Evolutionary conservation across 331 rosid genomes (phyloP).

Genomic region (Telfairia occidentalis): DNA sequence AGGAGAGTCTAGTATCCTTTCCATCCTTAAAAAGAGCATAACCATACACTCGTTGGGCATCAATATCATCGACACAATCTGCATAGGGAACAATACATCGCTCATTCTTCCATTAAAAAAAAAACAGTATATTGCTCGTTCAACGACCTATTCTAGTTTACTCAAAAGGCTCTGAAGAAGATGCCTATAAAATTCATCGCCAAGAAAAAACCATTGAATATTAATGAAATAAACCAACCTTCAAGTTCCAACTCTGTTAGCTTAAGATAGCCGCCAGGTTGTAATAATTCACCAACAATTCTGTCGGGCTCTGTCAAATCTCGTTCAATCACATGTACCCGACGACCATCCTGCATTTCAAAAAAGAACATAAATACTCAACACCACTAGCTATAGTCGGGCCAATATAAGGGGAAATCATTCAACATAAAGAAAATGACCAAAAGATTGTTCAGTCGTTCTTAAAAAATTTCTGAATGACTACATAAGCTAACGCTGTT

Average conservation of each 20-base stretch:
- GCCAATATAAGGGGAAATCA: neutral
- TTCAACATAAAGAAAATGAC: neutral
- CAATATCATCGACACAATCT: constrained; percentile 83
- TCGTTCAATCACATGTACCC: constrained; percentile 75
- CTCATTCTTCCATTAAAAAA: no score
- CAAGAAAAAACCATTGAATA: neutral
- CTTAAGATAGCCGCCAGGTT: constrained; percentile 93
- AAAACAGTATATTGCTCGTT: neutral
- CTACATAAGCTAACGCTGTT: neutral
- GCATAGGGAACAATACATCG: no score
- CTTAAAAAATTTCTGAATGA: neutral
- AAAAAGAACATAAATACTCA: neutral
- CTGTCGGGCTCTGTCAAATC: constrained; percentile 78
- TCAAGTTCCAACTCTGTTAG: constrained; percentile 78
- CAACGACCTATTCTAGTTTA: neutral
- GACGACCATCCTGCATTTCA: constrained; percentile 65
- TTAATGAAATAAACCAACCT: constrained; percentile 32
- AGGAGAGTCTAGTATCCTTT: constrained; percentile 57
- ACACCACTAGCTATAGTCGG: neutral
- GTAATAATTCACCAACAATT: constrained; percentile 86
- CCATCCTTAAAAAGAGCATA: constrained; percentile 96
- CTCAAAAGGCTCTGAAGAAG: neutral
- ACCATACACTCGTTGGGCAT: constrained; percentile 77
- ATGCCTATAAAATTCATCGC: neutral
- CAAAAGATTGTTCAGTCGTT: neutral